Evolutionary conservation across 1,284 basidiomycete genomes (phyloP), one percentile per base, ranked within the genome.

Genomic region (Polyporus tsugae): DNA sequence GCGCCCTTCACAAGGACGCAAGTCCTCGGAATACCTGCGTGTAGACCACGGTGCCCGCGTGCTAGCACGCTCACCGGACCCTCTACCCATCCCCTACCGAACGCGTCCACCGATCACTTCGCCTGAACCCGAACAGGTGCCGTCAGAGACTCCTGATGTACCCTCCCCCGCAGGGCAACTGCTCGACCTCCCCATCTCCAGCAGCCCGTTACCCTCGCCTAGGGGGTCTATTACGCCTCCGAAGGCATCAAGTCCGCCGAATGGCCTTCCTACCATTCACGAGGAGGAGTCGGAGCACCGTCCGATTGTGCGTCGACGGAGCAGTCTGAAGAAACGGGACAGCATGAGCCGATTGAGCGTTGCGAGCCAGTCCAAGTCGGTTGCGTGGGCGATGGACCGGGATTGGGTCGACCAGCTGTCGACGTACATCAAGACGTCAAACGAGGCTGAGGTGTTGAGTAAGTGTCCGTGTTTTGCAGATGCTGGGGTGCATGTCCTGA

Each of bases 361-460:
- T 61, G 84, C 82, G 44, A 87, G 89, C 70, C 81, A 88, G 41
- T 79, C 81, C n/a, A 92, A 92, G 80, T 86, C 87, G 9, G 91
- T 92, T 9, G 89, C 90, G 42, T 92, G 91, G 91, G 91, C 91
- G 39, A 90, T 91, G 80, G 85, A 89, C 66, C 83, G 82, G 22
- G 88, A 89, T 66, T 84, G 87, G 80, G 81, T 84, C 44, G 83
- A 84, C 11, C 87, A 89, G 72, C 81, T 90, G 70, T 81, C 82
- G 36, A 85, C 85, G 73, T 90, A 88, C 74, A 82, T 86, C 25
- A 81, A 84, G 68, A 84, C 84, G 22, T 82, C 85, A 33, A 84
- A 83, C 65, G 85, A 87, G 71, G 85, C 85, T 1, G 87, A 90
- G 65, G 81, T 82, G 57, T 85, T 87, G 65, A 88, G 90, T 89